phyloP scores from a whole-genome alignment of 1,139 yeast genomes.

The Eremothecium cymbalariae region DNA sequence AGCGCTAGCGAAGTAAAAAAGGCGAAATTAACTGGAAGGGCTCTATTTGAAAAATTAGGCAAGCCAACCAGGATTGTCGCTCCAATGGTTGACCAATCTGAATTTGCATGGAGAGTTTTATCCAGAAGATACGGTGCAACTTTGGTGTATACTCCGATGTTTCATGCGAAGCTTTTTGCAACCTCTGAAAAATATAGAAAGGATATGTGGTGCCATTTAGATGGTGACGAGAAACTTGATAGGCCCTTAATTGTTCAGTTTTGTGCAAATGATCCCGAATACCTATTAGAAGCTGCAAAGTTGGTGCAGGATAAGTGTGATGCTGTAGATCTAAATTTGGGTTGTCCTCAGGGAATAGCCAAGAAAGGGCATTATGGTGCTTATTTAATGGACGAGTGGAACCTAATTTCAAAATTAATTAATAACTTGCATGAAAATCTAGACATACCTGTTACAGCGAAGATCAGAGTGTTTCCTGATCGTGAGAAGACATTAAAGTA shows the following conservation, averaged over 20 bases:
- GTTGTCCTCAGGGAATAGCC: constrained; percentile 98
- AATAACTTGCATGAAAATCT: constrained; percentile 64
- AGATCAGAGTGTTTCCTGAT: constrained; percentile 83
- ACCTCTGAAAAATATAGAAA: constrained; percentile 72
- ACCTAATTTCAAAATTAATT: constrained; percentile 62
- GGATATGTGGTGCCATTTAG: constrained; percentile 63
- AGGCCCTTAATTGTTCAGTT: constrained; percentile 88
- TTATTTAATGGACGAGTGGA: constrained; percentile 97
- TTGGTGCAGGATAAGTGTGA: constrained; percentile 79
- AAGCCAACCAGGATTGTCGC: constrained; percentile 82
- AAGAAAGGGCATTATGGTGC: constrained; percentile 92
- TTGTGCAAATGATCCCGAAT: constrained; percentile 92
- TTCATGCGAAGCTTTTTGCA: constrained; percentile 85
- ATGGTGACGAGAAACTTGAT: constrained; percentile 60
- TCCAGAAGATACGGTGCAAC: constrained; percentile 89
- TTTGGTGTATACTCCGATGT: constrained; percentile 93
- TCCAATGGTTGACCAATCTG: constrained; percentile 98
- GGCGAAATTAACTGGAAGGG: constrained; percentile 48
- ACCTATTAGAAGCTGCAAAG: constrained; percentile 69
- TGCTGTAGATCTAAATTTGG: constrained; percentile 90
- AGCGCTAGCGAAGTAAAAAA: constrained; percentile 5
- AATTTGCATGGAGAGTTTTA: constrained; percentile 88
- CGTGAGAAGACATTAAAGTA: constrained; percentile 76
- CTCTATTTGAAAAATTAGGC: constrained; percentile 61
- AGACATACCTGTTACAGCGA: constrained; percentile 87